phyloP scores from a whole-genome alignment of 495 filamentous ascomycete genomes.

The Darksidea phi region DNA sequence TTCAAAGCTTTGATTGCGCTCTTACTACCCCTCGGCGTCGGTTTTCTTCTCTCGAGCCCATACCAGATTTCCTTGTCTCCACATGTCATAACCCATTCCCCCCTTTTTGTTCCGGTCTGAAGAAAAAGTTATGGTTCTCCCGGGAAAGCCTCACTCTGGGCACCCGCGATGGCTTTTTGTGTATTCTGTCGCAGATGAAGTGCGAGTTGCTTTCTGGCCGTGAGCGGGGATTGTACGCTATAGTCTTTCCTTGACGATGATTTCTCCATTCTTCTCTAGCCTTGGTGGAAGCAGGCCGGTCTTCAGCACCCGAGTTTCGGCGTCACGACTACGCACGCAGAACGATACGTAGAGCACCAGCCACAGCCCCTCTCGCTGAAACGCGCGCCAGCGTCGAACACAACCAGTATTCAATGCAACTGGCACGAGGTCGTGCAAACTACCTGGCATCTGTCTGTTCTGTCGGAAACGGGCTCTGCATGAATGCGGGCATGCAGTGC shows the following conservation, averaged over 20 bases:
- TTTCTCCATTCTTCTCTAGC: conserved; percentile 1
- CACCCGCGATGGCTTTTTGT: background rate
- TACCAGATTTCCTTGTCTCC: conserved; percentile 9
- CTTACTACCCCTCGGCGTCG: conserved; percentile 20
- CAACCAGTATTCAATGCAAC: too few species aligned
- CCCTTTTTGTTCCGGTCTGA: conserved; percentile 1
- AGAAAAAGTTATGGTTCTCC: conserved; percentile 24
- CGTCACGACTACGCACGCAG: too few species aligned
- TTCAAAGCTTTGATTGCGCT: background rate
- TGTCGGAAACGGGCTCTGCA: too few species aligned
- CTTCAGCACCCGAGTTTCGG: too few species aligned
- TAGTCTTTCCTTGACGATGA: conserved; percentile 27
- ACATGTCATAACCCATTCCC: conserved; percentile 4
- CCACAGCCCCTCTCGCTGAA: too few species aligned
- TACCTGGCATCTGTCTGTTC: too few species aligned
- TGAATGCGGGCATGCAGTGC: too few species aligned
- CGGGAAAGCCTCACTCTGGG: background rate
- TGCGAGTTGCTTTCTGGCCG: background rate
- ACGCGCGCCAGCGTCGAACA: too few species aligned
- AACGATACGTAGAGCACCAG: too few species aligned
- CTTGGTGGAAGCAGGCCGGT: background rate
- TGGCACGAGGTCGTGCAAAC: too few species aligned
- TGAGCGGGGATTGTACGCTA: conserved; percentile 17
- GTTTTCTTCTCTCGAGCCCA: conserved; percentile 22
- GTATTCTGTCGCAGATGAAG: background rate